Evolutionary conservation across 192 early-diverging fungal species (phyloP).

Genomic region (Gaertneriomyces semiglobifer): DNA sequence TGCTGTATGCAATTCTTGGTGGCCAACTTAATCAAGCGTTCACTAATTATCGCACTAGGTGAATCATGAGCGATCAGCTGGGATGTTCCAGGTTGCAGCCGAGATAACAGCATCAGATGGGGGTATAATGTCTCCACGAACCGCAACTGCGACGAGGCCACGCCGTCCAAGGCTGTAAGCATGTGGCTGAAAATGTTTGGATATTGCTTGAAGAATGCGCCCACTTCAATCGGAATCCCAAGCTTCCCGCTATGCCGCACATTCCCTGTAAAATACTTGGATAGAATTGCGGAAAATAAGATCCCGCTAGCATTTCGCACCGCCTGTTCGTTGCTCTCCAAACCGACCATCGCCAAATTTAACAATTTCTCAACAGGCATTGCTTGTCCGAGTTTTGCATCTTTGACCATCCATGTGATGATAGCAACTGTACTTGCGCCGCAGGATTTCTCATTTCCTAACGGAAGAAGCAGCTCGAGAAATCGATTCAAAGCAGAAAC

Average conservation of each 20-base stretch:
- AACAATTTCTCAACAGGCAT: conserved; percentile 8
- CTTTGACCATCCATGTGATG: conserved; percentile 4
- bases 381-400: conserved; percentile 1
- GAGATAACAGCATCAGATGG: neutral
- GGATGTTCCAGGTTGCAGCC: neutral
- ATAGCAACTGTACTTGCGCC: neutral
- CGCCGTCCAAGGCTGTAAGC: neutral
- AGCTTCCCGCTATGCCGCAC: neutral
- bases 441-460: neutral
- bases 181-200: neutral
- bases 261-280: neutral
- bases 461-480: neutral
- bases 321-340: neutral
- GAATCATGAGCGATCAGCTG: neutral
- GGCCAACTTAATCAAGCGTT: neutral
- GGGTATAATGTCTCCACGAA: neutral
- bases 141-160: neutral
- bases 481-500: neutral
- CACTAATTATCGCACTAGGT: neutral
- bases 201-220: neutral
- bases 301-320: conserved; percentile 3
- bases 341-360: neutral
- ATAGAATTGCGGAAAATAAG: neutral
- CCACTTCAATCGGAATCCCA: neutral
- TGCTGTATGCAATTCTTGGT: neutral